Evolutionary conservation across 2,329 filamentous ascomycete genomes (phyloP).

Genomic region (Fusarium newnesense): DNA sequence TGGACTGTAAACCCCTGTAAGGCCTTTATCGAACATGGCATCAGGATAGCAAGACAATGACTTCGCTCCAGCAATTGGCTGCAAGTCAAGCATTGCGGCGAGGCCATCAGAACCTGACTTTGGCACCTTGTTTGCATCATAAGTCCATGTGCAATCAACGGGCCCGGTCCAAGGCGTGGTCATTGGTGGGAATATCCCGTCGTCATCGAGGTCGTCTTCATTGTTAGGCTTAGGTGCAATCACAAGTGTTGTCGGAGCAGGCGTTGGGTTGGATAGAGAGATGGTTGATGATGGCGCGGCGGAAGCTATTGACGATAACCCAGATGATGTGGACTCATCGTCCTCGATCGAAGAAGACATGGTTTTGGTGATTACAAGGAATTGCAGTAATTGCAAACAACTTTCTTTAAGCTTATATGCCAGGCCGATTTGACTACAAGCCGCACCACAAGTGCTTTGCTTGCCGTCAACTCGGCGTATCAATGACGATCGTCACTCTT

Average conservation of each 20-base stretch:
- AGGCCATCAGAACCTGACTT: constrained; percentile 42
- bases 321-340: constrained; percentile 23
- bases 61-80: constrained; percentile 49
- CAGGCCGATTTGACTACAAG: constrained; percentile 33
- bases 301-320: constrained; percentile 17
- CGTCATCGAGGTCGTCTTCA: constrained; percentile 32
- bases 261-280: constrained; percentile 30
- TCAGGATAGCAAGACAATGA: constrained; percentile 55
- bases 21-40: constrained; percentile 51
- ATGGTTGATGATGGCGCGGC: constrained; percentile 28
- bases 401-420: background rate
- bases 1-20: constrained; percentile 54
- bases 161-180: constrained; percentile 53
- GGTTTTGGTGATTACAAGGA: constrained; percentile 8
- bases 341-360: constrained; percentile 36
- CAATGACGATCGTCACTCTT: constrained; percentile 28
- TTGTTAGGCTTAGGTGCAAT: constrained; percentile 31
- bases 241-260: constrained; percentile 20
- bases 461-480: constrained; percentile 40
- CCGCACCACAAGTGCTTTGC: constrained; percentile 26
- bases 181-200: constrained; percentile 49
- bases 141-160: constrained; percentile 53
- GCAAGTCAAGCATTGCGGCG: constrained; percentile 52
- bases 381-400: constrained; percentile 1
- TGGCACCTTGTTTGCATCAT: constrained; percentile 44